Evolutionary conservation across 78 protist genomes (phyloP).

Genomic region (Dictyostelium firmibasis): DNA sequence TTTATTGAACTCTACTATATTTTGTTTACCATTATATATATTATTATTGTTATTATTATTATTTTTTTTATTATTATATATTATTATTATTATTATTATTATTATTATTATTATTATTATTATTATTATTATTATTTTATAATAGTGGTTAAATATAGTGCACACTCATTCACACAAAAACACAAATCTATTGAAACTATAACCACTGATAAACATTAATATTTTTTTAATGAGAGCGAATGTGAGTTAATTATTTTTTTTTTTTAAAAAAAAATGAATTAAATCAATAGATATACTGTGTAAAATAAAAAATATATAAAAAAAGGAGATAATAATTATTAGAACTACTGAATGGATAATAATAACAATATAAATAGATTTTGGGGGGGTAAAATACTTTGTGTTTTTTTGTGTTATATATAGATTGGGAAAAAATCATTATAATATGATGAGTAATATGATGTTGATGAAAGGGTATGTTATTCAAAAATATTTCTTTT

Average conservation of each 20-base stretch:
- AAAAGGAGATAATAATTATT: neutral
- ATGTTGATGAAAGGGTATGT: neutral
- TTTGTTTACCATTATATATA: too few relatives aligned
- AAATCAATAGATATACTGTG: neutral
- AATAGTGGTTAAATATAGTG: neutral
- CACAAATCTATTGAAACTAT: neutral
- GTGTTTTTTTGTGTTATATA: neutral
- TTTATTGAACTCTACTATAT: neutral
- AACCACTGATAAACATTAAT: neutral
- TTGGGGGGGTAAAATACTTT: neutral
- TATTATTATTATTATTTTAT: too few relatives aligned
- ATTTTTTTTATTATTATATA: too few relatives aligned
- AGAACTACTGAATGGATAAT: neutral
- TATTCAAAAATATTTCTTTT: neutral
- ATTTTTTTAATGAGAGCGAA: too few relatives aligned
- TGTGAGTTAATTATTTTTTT: too few relatives aligned
- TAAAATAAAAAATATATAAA: too few relatives aligned
- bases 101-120: too few relatives aligned
- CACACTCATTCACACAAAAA: neutral
- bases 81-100: too few relatives aligned
- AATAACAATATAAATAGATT: neutral
- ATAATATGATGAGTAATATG: too few relatives aligned
- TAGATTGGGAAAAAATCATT: neutral
- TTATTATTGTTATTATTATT: too few relatives aligned
- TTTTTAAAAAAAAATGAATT: too few relatives aligned